phyloP scores from a whole-genome alignment of 2,329 filamentous ascomycete genomes.

The Ceratocystis lukuohia region DNA sequence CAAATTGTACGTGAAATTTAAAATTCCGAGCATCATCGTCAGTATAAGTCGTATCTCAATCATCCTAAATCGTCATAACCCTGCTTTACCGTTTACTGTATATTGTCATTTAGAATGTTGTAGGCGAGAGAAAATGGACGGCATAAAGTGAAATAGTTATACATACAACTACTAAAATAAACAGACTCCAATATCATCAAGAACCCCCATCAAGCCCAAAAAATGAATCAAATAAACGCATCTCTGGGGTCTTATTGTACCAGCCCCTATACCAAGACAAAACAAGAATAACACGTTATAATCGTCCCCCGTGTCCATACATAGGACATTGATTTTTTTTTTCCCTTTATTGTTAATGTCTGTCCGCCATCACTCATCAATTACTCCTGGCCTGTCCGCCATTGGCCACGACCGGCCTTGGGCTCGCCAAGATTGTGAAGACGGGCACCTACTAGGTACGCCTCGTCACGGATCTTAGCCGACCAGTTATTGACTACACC shows the following conservation, averaged over 20 bases:
- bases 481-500: constrained; percentile 62
- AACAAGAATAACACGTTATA: no score
- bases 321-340: neutral
- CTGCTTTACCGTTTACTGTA: no score
- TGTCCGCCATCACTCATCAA: neutral
- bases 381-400: neutral
- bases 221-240: neutral
- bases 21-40: no score
- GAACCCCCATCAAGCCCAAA: neutral
- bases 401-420: neutral
- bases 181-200: neutral
- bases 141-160: neutral
- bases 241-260: neutral
- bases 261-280: constrained; percentile 5
- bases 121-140: no score
- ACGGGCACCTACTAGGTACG: constrained; percentile 87
- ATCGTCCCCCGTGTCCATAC: neutral
- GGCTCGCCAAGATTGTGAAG: constrained; percentile 73
- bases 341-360: neutral
- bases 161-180: neutral
- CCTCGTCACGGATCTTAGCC: constrained; percentile 75
- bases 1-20: no score
- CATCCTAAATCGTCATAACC: no score
- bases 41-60: no score
- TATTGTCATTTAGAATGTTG: no score